phyloP scores from a whole-genome alignment of 305 asterid species.

The Euphrasia arctica region DNA sequence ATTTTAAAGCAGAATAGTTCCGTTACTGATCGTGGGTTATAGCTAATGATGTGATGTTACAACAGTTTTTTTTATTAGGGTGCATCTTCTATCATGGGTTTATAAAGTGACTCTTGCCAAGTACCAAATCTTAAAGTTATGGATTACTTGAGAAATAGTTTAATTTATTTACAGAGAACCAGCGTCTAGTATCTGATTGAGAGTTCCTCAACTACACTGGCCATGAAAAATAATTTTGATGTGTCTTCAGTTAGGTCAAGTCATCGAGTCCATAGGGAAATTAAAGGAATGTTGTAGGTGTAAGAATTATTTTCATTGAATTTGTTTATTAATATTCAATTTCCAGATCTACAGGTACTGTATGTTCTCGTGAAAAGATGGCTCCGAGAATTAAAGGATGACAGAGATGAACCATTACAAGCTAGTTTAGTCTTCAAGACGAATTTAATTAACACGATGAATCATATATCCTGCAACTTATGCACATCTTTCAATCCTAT shows the following conservation, averaged over 20 bases:
- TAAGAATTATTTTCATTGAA: conserved; percentile 16
- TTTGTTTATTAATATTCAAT: conserved; percentile 26
- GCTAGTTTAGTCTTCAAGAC: conserved; percentile 68
- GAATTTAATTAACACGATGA: conserved; percentile 44
- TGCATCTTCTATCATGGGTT: conserved; percentile 3
- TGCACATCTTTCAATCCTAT: conserved; percentile 48
- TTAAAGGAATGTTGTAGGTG: conserved; percentile 1
- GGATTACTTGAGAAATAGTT: conserved; percentile 18
- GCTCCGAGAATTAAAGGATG: conserved; percentile 74
- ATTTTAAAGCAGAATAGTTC: background rate
- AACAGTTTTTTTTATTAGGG: conserved; percentile 4
- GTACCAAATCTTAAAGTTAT: conserved; percentile 16
- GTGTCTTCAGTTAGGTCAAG: conserved; percentile 17
- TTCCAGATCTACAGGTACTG: conserved; percentile 64
- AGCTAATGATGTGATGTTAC: conserved; percentile 5
- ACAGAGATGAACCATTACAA: conserved; percentile 52
- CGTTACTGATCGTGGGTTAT: conserved; percentile 1
- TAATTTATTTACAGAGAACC: conserved; percentile 3
- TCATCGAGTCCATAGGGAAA: conserved; percentile 6
- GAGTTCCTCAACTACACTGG: conserved; percentile 7
- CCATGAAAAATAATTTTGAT: conserved; percentile 12
- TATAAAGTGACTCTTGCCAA: conserved; percentile 1
- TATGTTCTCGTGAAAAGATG: conserved; percentile 68
- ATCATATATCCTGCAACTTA: conserved; percentile 77
- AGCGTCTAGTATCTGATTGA: conserved; percentile 1